phyloP scores from a whole-genome alignment of 176 grass and related monocot genomes.

The Aegilops sharonensis region DNA sequence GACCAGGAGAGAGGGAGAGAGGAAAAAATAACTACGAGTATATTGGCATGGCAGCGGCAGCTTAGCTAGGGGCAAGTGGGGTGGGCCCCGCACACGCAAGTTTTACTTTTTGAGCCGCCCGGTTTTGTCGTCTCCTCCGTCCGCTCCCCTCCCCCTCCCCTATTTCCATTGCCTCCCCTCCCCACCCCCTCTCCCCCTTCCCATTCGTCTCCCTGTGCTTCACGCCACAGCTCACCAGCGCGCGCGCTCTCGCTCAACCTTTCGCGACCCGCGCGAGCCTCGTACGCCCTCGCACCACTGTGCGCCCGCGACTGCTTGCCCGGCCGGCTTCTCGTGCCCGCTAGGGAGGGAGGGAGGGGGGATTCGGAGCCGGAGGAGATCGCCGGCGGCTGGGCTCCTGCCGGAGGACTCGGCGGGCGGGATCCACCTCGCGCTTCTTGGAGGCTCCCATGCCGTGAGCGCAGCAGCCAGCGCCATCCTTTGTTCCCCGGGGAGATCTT shows the following conservation, averaged over 20 bases:
- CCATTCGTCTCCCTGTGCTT: not conserved
- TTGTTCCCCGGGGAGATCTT: constrained; percentile 23
- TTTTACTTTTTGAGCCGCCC: constrained; percentile 75
- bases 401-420: not conserved
- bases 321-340: constrained; percentile 1
- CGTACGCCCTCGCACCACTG: not conserved
- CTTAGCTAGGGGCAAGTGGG: not conserved
- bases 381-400: not conserved
- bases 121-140: constrained; percentile 83
- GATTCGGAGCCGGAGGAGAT: constrained; percentile 14
- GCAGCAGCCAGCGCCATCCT: constrained; percentile 14
- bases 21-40: not conserved
- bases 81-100: constrained; percentile 37
- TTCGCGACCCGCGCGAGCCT: not conserved
- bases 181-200: not conserved
- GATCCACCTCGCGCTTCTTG: constrained; percentile 17
- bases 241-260: not conserved
- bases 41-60: constrained; percentile 31
- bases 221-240: constrained; percentile 13
- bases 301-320: not conserved
- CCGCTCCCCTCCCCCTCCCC: constrained; percentile 16
- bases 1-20: not conserved
- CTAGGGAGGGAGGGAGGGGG: not conserved
- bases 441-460: not conserved
- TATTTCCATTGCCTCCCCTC: not conserved